A percentile compares a stretch with the other conserved stretches of the same genome.
These are phyloP conservation scores for Fomitopsis palustris DNA, from an alignment of 1,284 basidiomycete genomes.

Conservation along the genomic window DNA sequence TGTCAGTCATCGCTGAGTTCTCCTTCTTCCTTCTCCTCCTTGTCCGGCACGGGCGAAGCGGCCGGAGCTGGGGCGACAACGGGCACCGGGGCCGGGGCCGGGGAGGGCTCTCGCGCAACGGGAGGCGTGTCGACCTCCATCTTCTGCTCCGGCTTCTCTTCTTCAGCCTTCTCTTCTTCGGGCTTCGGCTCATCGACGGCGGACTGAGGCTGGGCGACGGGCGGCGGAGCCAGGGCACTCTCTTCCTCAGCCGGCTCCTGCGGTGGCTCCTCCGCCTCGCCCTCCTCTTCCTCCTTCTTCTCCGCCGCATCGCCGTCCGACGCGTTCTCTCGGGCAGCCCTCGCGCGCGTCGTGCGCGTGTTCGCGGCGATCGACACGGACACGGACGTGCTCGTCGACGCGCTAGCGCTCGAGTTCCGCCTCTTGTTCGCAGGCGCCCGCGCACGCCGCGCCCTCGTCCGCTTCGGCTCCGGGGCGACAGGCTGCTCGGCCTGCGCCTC, in stretches of 20 bases:
- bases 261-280: not conserved
- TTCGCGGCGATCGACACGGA: slow-evolving; percentile 5
- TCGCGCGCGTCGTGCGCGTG: not conserved
- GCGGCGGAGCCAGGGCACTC: not conserved
- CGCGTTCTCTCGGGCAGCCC: slow-evolving; percentile 1
- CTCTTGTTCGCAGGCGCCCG: slow-evolving; percentile 11
- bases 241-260: not conserved
- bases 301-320: not conserved
- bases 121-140: slow-evolving; percentile 2
- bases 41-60: not conserved
- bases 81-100: not conserved
- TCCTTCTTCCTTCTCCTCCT: slow-evolving; percentile 12
- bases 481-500: slow-evolving; percentile 24
- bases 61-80: not conserved
- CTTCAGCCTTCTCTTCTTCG: not conserved
- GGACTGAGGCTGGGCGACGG: not conserved
- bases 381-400: slow-evolving; percentile 4
- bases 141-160: not conserved
- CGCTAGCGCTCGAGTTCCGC: slow-evolving; percentile 9
- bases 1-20: slow-evolving; percentile 10
- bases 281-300: slow-evolving; percentile 6
- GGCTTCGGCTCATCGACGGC: not conserved
- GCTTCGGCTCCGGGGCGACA: slow-evolving; percentile 22
- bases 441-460: slow-evolving; percentile 26
- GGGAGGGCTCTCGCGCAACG: not conserved